Evolutionary conservation across 2,329 filamentous ascomycete species (phyloP).

Genomic region (Xylariaceae sp.): DNA sequence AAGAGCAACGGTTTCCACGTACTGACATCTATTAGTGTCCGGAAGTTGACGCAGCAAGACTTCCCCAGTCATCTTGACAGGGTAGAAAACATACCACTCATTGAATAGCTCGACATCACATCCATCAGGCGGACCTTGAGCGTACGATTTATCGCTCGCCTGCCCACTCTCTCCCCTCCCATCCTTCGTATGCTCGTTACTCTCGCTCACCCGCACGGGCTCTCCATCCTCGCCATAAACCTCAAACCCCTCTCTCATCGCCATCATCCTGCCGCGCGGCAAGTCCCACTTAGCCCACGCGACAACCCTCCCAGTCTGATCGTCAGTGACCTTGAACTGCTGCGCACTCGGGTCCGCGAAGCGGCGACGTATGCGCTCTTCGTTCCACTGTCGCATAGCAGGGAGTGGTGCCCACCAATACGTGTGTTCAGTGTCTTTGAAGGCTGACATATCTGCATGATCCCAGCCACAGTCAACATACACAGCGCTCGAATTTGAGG

Average conservation of each 20-base stretch:
- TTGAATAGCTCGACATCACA: constrained; percentile 17
- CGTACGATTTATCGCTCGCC: constrained; percentile 3
- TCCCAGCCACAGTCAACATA: not conserved
- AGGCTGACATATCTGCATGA: constrained; percentile 24
- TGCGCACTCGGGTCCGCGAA: constrained; percentile 24
- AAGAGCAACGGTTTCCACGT: too few species aligned
- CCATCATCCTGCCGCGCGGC: constrained; percentile 16
- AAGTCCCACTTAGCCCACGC: constrained; percentile 26
- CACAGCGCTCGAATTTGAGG: too few species aligned
- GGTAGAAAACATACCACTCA: not conserved
- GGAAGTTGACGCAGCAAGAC: too few species aligned
- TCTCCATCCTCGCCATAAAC: constrained; percentile 18
- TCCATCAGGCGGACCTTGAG: constrained; percentile 17
- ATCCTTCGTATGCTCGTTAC: not conserved
- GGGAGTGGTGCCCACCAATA: constrained; percentile 27
- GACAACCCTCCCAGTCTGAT: constrained; percentile 17
- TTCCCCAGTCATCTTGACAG: too few species aligned
- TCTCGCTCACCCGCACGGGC: not conserved
- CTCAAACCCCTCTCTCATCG: constrained; percentile 19
- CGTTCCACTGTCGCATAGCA: constrained; percentile 25
- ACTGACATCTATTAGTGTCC: too few species aligned
- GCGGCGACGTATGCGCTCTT: constrained; percentile 20
- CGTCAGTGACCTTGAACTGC: constrained; percentile 28
- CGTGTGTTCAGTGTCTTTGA: constrained; percentile 21
- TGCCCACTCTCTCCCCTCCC: constrained; percentile 2